Evolutionary conservation across 495 filamentous ascomycete genomes (phyloP), one percentile per base, ranked within the genome.

Genomic region (Talaromyces stipitatus): DNA sequence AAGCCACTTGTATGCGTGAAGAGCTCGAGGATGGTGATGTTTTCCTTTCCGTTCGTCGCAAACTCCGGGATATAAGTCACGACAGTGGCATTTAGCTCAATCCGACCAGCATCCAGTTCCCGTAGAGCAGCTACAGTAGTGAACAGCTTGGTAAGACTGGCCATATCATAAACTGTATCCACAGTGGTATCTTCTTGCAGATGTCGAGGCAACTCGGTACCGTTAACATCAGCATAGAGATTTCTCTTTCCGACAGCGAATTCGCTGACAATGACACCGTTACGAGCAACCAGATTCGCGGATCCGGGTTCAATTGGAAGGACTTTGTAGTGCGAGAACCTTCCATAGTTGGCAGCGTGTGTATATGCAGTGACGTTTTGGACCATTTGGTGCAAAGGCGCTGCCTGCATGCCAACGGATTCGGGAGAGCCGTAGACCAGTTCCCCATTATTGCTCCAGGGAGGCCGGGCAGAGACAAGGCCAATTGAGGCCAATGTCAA

Each of bases 161-260:
- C 66, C 62, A 68, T 64, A 32, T 68, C 64, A 47, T 66, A 66
- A 4, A 68, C 64, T 1, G 66, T 68, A 32, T 68, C 60, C 26
- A 66, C 58, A 14, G 50, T 55, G 26, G 64, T 29, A 7, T 63
- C 50, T 30, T 58, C 57, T 54, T 54, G 51, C 23, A 62, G 58
- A 20, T 56, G 8, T 16, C 16, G n/a, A 12, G 64, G 60, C 11
- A 68, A 58, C 26, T 64, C 54, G 14, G 64, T 66, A 22, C 65
- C 66, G 45, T 64, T 61, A 50, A 64, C 60, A 53, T 63, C 54
- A 30, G 66, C 64, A 38, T 66, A 68, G 26, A 66, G 45, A 46
- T 59, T 66, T 16, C 57, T 47, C 46, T 68, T 63, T 26, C 66
- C 66, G 30, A 68, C 64, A 5, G 66, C 62, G 24, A 68, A 68